phyloP scores from a whole-genome alignment of 441 rosid species.

The Mallotus japonicus region DNA sequence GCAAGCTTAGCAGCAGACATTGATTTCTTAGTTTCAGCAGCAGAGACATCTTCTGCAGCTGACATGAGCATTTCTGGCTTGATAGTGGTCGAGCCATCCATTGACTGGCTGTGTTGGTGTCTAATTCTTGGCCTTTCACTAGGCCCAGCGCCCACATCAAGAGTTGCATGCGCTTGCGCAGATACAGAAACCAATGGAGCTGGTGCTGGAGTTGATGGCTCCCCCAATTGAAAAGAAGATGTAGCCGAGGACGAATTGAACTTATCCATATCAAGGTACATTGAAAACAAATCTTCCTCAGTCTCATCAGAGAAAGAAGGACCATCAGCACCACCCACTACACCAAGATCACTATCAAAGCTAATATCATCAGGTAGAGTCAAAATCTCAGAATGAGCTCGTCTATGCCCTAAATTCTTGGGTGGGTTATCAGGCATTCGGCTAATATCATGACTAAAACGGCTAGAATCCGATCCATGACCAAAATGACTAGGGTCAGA shows the following conservation, averaged over 20 bases:
- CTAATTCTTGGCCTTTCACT: slow-evolving; percentile 75
- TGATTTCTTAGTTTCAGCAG: slow-evolving; percentile 77
- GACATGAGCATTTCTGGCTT: slow-evolving; percentile 87
- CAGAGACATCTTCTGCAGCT: slow-evolving; percentile 61
- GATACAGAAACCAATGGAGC: slow-evolving; percentile 23
- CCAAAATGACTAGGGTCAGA: slow-evolving; percentile 41
- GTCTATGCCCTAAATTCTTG: slow-evolving; percentile 82
- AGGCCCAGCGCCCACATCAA: slow-evolving; percentile 37
- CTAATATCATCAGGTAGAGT: slow-evolving; percentile 94
- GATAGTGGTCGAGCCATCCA: slow-evolving; percentile 84
- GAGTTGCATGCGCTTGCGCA: slow-evolving; percentile 18
- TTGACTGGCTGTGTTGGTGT: slow-evolving; percentile 95
- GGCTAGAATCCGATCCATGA: slow-evolving; percentile 50
- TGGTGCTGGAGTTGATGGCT: slow-evolving; percentile 39
- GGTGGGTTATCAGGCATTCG: slow-evolving; percentile 90
- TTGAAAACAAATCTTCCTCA: slow-evolving; percentile 80
- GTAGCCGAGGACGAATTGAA: slow-evolving; percentile 74
- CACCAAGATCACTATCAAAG: slow-evolving; percentile 93
- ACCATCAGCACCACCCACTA: slow-evolving; percentile 84
- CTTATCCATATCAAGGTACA: slow-evolving; percentile 97
- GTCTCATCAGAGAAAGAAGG: slow-evolving; percentile 89
- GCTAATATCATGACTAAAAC: slow-evolving; percentile 80
- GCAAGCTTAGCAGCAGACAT: slow-evolving; percentile 96
- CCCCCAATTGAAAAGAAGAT: slow-evolving; percentile 63
- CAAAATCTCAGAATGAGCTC: slow-evolving; percentile 95